These are phyloP conservation scores for Penicillium bialowiezense DNA, from an alignment of 495 filamentous ascomycete species.

Conservation along the genomic window DNA sequence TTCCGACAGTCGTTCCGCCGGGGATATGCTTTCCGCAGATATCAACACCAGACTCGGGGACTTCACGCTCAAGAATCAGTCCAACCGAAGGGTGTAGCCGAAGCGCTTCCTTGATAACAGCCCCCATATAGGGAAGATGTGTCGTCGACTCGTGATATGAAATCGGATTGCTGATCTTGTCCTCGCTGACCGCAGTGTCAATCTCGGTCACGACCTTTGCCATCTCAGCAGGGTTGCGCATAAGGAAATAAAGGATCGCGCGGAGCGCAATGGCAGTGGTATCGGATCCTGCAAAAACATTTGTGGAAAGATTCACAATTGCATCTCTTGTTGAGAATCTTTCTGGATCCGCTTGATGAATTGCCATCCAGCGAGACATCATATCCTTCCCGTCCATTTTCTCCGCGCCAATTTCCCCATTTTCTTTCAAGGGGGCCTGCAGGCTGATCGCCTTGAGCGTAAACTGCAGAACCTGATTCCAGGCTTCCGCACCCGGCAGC, in stretches of 20 bases:
- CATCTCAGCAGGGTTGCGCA: slow-evolving; percentile 49
- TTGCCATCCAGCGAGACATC: slow-evolving; percentile 27
- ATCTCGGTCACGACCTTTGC: slow-evolving; percentile 50
- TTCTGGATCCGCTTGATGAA: slow-evolving; percentile 22
- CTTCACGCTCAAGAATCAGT: slow-evolving; percentile 60
- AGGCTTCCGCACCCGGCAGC: slow-evolving; percentile 34
- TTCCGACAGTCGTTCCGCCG: slow-evolving; percentile 58
- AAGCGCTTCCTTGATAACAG: slow-evolving; percentile 59
- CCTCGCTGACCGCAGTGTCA: slow-evolving; percentile 39
- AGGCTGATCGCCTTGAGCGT: slow-evolving; percentile 23
- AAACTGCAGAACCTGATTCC: slow-evolving; percentile 29
- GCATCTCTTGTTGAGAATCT: slow-evolving; percentile 25
- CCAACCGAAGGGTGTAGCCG: slow-evolving; percentile 60
- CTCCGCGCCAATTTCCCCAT: slow-evolving; percentile 25
- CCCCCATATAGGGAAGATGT: slow-evolving; percentile 49
- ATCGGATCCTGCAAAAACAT: slow-evolving; percentile 47
- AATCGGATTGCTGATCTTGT: slow-evolving; percentile 23
- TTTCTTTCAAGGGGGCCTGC: slow-evolving; percentile 27
- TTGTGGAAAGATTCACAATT: slow-evolving; percentile 28
- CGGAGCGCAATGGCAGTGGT: slow-evolving; percentile 59
- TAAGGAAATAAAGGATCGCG: slow-evolving; percentile 59
- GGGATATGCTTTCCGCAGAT: slow-evolving; percentile 52
- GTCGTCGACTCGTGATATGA: slow-evolving; percentile 42
- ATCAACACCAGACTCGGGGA: slow-evolving; percentile 51
- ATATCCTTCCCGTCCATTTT: slow-evolving; percentile 24